Evolutionary conservation across 805 yeast species (phyloP).

Genomic region (Metschnikowia noctiluminum): DNA sequence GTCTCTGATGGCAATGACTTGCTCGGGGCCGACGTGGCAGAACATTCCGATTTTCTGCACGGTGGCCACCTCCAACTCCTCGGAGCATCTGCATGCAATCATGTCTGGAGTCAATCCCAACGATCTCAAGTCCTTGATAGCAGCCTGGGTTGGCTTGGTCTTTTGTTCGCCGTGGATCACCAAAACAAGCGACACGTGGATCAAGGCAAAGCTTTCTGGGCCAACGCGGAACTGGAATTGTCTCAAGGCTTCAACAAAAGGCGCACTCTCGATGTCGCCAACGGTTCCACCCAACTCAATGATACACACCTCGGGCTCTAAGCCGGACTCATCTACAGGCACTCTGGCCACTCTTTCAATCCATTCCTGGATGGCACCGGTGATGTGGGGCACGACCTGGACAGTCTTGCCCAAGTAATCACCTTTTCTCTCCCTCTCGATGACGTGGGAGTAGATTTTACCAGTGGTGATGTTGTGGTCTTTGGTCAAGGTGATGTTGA

Average conservation of each 20-base stretch:
- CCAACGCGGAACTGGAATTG: conserved; percentile 99
- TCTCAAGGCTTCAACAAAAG: conserved; percentile 97
- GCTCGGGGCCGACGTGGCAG: conserved; percentile 98
- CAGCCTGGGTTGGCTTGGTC: conserved; percentile 99
- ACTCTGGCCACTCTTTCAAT: conserved; percentile 86
- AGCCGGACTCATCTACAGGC: conserved; percentile 87
- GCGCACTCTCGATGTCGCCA: conserved; percentile 98
- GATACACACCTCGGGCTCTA: conserved; percentile 93
- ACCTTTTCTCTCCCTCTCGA: conserved; percentile 92
- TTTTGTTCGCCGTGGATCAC: conserved; percentile 98
- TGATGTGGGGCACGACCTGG: conserved; percentile 97
- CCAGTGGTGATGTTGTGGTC: conserved; percentile 99
- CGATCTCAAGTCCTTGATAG: conserved; percentile 93
- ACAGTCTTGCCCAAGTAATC: conserved; percentile 99
- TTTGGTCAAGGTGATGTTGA: conserved; percentile 86
- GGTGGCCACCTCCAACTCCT: conserved; percentile 76
- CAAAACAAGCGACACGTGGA: conserved; percentile 95
- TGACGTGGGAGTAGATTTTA: conserved; percentile 90
- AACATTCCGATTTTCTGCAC: conserved; percentile 97
- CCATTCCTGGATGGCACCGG: conserved; percentile 98
- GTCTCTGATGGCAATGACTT: conserved; percentile 95
- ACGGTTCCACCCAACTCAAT: conserved; percentile 99
- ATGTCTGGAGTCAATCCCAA: conserved; percentile 93
- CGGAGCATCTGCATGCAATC: conserved; percentile 96
- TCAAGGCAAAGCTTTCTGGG: conserved; percentile 85